Conservation (phyloP, 148 eudicot species). For the Rhododendron vialii region DNA sequence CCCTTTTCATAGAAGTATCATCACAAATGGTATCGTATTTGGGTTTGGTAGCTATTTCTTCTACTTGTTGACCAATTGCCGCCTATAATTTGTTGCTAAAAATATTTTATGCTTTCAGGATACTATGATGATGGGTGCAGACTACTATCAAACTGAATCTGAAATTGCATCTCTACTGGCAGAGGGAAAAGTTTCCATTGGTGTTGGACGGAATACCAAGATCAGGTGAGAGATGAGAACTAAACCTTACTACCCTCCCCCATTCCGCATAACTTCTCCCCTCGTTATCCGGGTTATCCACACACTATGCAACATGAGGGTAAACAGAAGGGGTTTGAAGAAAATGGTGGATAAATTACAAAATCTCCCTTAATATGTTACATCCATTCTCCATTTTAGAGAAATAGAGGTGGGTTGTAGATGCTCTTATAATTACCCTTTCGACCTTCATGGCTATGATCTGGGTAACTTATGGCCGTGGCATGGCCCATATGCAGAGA, state of each 20-base stretch:
- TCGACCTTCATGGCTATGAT: too few relatives aligned
- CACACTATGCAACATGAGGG: not conserved
- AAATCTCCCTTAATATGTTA: too few relatives aligned
- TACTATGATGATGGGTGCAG: slow-evolving; percentile 96
- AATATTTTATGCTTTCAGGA: slow-evolving; percentile 36
- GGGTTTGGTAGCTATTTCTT: not conserved
- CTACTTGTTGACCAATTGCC: not conserved
- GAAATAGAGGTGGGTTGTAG: too few relatives aligned
- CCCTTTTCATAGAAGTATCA: not conserved
- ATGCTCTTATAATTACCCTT: too few relatives aligned
- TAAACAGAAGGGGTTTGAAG: too few relatives aligned
- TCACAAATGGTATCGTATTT: not conserved
- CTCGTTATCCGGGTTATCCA: not conserved
- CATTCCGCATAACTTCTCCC: not conserved
- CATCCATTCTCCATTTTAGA: too few relatives aligned
- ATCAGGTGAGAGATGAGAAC: slow-evolving; percentile 39
- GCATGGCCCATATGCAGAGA: too few relatives aligned
- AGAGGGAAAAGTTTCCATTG: slow-evolving; percentile 79
- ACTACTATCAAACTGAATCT: slow-evolving; percentile 84
- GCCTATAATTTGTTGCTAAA: not conserved
- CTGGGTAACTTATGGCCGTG: too few relatives aligned
- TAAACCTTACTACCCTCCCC: not conserved
- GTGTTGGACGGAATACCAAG: slow-evolving; percentile 87
- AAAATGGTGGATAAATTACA: too few relatives aligned
- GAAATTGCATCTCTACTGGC: slow-evolving; percentile 77